phyloP scores from a whole-genome alignment of 495 filamentous ascomycete species.

The Neurospora sp. region DNA sequence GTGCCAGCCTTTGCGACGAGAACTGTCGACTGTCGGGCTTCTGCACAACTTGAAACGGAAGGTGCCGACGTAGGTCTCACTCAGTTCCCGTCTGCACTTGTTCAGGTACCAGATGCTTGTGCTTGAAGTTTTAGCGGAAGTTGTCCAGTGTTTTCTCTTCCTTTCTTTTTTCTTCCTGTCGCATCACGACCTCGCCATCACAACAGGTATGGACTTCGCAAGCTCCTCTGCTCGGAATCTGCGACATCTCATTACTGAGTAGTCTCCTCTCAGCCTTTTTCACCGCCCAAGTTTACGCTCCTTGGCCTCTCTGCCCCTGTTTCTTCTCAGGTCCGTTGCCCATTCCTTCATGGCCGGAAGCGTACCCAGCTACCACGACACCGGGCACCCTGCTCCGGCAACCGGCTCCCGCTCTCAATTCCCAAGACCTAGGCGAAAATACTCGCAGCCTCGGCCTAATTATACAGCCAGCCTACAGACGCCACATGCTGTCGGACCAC shows the following conservation, averaged over 20 bases:
- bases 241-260: neutral
- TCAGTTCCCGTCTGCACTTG: neutral
- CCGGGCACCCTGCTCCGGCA: neutral
- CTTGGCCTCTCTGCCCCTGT: neutral
- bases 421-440: neutral
- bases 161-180: neutral
- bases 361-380: neutral
- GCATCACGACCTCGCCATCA: neutral
- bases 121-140: neutral
- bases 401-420: neutral
- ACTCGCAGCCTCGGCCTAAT: neutral
- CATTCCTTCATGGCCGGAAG: neutral
- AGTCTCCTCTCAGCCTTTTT: neutral
- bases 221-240: neutral
- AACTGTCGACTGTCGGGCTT: neutral
- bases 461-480: neutral
- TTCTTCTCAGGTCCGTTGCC: neutral
- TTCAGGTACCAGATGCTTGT: neutral
- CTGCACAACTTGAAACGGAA: neutral
- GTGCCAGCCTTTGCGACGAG: neutral
- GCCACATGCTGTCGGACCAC: neutral
- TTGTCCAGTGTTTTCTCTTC: neutral
- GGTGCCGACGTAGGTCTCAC: neutral
- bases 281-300: neutral
- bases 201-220: neutral